A percentile compares a stretch with the other conserved stretches of the same genome.
These are phyloP conservation scores for Sungouiella thailandica DNA, from an alignment of 805 yeast genomes.

Conservation along the genomic window DNA sequence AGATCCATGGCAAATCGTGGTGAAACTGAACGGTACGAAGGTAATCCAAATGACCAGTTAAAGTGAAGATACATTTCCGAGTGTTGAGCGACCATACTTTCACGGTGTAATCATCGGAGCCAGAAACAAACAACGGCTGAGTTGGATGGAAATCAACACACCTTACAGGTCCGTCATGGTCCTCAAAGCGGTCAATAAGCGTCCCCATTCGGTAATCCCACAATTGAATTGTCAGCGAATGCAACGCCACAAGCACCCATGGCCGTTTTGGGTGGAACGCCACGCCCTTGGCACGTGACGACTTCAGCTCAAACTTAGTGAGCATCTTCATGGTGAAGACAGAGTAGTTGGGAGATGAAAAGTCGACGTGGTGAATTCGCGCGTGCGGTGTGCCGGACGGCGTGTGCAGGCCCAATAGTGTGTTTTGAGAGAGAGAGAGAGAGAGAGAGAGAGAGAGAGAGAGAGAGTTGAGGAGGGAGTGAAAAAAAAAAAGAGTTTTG, in stretches of 20 bases:
- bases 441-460: neutral
- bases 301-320: conserved; percentile 86
- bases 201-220: conserved; percentile 99
- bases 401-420: neutral
- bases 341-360: conserved; percentile 4
- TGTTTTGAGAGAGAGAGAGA: neutral
- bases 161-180: conserved; percentile 98
- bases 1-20: conserved; percentile 94
- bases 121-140: conserved; percentile 93
- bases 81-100: conserved; percentile 95
- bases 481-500: too few relatives aligned
- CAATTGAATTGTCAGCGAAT: conserved; percentile 96
- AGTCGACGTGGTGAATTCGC: conserved; percentile 7
- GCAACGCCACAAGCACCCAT: conserved; percentile 92
- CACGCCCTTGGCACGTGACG: conserved; percentile 95
- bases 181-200: conserved; percentile 91
- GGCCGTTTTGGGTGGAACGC: conserved; percentile 96
- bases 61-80: conserved; percentile 85
- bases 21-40: conserved; percentile 93
- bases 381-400: too few relatives aligned
- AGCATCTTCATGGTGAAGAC: conserved; percentile 23
- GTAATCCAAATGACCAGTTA: conserved; percentile 92
- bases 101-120: conserved; percentile 94
- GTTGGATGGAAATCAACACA: conserved; percentile 95
- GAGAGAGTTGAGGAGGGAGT: too few relatives aligned